Evolutionary conservation across 371 early-diverging fungal species (phyloP).

Genomic region (Apophysomyces ossiformis): DNA sequence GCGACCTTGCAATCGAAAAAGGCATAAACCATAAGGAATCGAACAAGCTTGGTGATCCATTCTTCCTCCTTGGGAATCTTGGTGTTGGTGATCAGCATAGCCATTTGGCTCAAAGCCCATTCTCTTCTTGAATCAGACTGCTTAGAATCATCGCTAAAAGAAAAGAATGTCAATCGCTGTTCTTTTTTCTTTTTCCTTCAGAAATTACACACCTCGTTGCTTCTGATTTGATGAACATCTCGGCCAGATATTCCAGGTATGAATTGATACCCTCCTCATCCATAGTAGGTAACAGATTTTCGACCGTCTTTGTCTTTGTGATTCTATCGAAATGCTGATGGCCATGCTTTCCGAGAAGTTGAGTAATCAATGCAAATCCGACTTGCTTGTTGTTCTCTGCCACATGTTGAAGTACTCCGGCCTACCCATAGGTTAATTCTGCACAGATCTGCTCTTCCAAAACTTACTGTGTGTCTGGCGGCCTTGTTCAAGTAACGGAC

Average conservation of each 20-base stretch:
- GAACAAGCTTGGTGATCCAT: conserved; percentile 66
- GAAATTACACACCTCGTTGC: not conserved
- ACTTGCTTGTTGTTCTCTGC: conserved; percentile 45
- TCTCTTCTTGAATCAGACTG: conserved; percentile 62
- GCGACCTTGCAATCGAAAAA: conserved; percentile 67
- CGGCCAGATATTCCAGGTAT: conserved; percentile 75
- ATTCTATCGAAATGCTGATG: conserved; percentile 75
- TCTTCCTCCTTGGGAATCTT: conserved; percentile 76
- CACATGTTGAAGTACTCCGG: conserved; percentile 53
- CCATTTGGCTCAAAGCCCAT: conserved; percentile 86
- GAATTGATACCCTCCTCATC: conserved; percentile 68
- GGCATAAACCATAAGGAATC: conserved; percentile 74
- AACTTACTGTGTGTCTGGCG: conserved; percentile 72
- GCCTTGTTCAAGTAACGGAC: conserved; percentile 79
- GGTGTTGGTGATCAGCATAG: conserved; percentile 69
- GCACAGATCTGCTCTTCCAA: conserved; percentile 6
- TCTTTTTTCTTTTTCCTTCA: not conserved
- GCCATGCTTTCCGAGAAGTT: conserved; percentile 72
- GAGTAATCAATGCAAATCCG: conserved; percentile 72
- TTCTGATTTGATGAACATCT: conserved; percentile 57
- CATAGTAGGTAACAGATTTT: conserved; percentile 72
- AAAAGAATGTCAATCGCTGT: not conserved
- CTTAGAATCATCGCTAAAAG: conserved; percentile 28
- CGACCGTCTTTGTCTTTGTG: conserved; percentile 79
- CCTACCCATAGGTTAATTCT: conserved; percentile 30